Conservation (phyloP, 2,329 filamentous ascomycete species). For the Penicillium sp. region DNA sequence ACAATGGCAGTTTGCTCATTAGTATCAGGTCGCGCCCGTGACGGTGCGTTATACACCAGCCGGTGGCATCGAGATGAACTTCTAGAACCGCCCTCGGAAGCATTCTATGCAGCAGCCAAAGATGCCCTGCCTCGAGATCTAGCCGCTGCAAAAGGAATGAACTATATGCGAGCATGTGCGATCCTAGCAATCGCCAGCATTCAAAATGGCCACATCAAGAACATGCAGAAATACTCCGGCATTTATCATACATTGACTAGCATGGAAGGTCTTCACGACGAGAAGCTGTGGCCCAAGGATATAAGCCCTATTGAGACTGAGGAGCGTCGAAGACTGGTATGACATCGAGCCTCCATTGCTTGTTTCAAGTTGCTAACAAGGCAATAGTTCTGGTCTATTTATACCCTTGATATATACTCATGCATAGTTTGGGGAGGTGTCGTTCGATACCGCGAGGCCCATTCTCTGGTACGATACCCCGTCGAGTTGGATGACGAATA, state of each 20-base stretch:
- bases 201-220: conserved; percentile 55
- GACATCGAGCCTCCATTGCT: conserved; percentile 8
- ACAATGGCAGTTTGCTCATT: conserved; percentile 59
- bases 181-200: conserved; percentile 57
- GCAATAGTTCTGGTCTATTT: conserved; percentile 60
- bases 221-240: conserved; percentile 58
- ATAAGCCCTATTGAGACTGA: conserved; percentile 53
- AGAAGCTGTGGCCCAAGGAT: conserved; percentile 55
- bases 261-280: conserved; percentile 58
- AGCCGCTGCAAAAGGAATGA: conserved; percentile 28
- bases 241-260: conserved; percentile 55
- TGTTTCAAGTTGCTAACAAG: conserved; percentile 4
- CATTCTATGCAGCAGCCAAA: conserved; percentile 50
- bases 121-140: conserved; percentile 46
- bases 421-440: conserved; percentile 58
- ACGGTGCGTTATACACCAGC: conserved; percentile 52
- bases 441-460: conserved; percentile 51
- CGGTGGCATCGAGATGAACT: conserved; percentile 37
- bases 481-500: conserved; percentile 54
- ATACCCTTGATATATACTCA: conserved; percentile 60
- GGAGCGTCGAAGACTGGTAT: conserved; percentile 53
- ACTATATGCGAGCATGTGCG: conserved; percentile 53
- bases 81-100: conserved; percentile 43
- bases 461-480: conserved; percentile 54
- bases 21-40: conserved; percentile 53